These are phyloP conservation scores for Madurella mycetomatis DNA, from an alignment of 2,329 filamentous ascomycete genomes.

Conservation along the genomic window DNA sequence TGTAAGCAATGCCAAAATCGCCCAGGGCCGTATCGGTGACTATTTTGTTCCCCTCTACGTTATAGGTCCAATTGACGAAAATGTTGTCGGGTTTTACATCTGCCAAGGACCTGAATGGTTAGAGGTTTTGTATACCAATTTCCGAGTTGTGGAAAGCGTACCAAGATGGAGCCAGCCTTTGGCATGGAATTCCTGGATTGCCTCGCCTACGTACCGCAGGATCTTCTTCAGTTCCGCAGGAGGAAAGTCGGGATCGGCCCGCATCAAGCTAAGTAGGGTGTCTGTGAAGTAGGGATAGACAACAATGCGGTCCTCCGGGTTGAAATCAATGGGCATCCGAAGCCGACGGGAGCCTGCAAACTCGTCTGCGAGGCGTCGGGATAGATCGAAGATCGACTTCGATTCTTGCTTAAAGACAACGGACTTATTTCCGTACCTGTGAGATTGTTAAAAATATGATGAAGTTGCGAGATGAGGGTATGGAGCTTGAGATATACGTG, in stretches of 20 bases:
- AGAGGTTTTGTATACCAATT: not conserved
- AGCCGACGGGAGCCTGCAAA: conserved; percentile 5
- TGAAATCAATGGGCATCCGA: conserved; percentile 1
- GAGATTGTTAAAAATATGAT: not conserved
- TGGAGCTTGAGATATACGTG: too few species aligned
- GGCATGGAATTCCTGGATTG: too few species aligned
- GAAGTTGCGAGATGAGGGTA: too few species aligned
- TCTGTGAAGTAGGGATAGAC: conserved; percentile 3
- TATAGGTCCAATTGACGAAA: conserved; percentile 3
- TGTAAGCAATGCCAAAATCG: conserved; percentile 4
- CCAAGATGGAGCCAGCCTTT: conserved; percentile 3
- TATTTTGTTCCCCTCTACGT: conserved; percentile 3
- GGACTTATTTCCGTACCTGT: conserved; percentile 1
- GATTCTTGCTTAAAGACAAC: conserved; percentile 2
- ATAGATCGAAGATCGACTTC: not conserved
- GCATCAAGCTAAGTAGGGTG: not conserved
- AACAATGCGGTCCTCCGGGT: not conserved
- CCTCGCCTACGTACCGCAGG: too few species aligned
- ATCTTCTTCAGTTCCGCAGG: too few species aligned
- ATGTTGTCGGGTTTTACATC: conserved; percentile 9
- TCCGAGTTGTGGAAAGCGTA: not conserved
- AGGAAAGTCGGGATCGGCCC: too few species aligned
- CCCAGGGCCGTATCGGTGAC: conserved; percentile 1
- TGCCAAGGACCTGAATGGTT: not conserved
- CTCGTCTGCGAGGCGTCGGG: not conserved